Conservation (phyloP, 306 rosid genomes). For the Clitoria ternatea region DNA sequence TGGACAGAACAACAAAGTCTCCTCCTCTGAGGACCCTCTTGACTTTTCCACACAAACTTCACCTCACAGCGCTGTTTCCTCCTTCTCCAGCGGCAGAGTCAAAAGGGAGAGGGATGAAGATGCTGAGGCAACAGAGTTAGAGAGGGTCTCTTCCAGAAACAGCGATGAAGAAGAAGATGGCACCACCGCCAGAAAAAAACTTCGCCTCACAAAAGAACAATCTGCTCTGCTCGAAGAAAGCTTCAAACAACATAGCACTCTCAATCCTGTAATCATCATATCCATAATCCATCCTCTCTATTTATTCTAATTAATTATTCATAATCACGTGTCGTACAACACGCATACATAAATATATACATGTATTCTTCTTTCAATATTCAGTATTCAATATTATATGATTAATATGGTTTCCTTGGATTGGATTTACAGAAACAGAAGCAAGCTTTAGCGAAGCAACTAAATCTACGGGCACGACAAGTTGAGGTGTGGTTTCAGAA, state of each 20-base stretch:
- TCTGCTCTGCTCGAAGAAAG: conserved; percentile 89
- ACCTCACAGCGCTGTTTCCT: conserved; percentile 72
- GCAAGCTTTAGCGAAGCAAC: conserved; percentile 84
- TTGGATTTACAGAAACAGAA: conserved; percentile 69
- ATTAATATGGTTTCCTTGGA: background rate
- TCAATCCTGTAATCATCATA: conserved; percentile 67
- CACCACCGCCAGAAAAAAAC: conserved; percentile 76
- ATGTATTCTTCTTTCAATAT: background rate
- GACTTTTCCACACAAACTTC: conserved; percentile 54
- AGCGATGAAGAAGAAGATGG: conserved; percentile 95
- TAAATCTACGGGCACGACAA: conserved; percentile 78
- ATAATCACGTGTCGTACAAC: background rate
- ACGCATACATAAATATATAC: no score
- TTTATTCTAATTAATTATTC: background rate
- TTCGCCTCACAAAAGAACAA: conserved; percentile 82
- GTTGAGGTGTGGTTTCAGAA: conserved; percentile 99
- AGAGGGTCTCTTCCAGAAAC: conserved; percentile 56
- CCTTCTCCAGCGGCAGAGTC: conserved; percentile 70
- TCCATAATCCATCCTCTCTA: background rate
- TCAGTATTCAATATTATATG: no score
- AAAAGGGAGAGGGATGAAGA: conserved; percentile 96
- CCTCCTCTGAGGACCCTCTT: conserved; percentile 16
- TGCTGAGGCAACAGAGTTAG: conserved; percentile 29
- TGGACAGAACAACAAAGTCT: conserved; percentile 32
- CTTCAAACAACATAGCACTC: conserved; percentile 93